Evolutionary conservation across 1,284 basidiomycete species (phyloP).

Genomic region (Malassezia obtusa): DNA sequence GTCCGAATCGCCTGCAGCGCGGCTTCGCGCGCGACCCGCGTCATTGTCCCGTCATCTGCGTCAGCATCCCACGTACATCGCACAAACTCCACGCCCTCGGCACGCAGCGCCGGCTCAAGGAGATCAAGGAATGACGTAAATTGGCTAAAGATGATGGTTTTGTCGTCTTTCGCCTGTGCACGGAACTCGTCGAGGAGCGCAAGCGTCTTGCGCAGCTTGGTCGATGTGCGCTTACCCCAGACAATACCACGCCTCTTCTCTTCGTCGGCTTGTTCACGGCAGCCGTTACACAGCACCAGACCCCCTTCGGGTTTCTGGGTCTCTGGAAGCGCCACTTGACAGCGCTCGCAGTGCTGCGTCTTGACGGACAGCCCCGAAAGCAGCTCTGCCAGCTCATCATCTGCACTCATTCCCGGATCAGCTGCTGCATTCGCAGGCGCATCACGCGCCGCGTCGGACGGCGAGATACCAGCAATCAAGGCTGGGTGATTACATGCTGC

Average conservation of each 20-base stretch:
- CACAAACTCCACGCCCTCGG: slow-evolving; percentile 61
- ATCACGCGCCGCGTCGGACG: slow-evolving; percentile 9
- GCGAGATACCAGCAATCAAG: slow-evolving; percentile 20
- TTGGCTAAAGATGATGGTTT: slow-evolving; percentile 66
- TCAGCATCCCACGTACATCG: slow-evolving; percentile 60
- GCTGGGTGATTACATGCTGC: slow-evolving; percentile 36
- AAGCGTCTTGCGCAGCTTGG: slow-evolving; percentile 79
- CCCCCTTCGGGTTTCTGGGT: background rate
- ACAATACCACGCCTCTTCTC: slow-evolving; percentile 47
- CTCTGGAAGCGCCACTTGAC: slow-evolving; percentile 18
- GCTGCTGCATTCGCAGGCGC: slow-evolving; percentile 13
- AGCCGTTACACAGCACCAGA: slow-evolving; percentile 25
- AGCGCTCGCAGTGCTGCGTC: slow-evolving; percentile 47
- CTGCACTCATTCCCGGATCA: slow-evolving; percentile 16
- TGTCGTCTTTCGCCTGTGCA: slow-evolving; percentile 57
- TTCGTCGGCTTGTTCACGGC: slow-evolving; percentile 16
- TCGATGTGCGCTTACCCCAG: slow-evolving; percentile 53
- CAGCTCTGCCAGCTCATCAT: slow-evolving; percentile 61
- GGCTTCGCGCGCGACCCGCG: slow-evolving; percentile 62
- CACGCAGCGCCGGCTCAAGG: slow-evolving; percentile 68
- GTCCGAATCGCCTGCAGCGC: slow-evolving; percentile 65
- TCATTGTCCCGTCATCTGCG: slow-evolving; percentile 77
- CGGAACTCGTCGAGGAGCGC: slow-evolving; percentile 63
- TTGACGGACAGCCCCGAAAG: slow-evolving; percentile 58
- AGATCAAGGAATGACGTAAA: slow-evolving; percentile 85